These are phyloP conservation scores for Acer saccharum DNA, from an alignment of 345 rosid genomes.

Conservation along the genomic window DNA sequence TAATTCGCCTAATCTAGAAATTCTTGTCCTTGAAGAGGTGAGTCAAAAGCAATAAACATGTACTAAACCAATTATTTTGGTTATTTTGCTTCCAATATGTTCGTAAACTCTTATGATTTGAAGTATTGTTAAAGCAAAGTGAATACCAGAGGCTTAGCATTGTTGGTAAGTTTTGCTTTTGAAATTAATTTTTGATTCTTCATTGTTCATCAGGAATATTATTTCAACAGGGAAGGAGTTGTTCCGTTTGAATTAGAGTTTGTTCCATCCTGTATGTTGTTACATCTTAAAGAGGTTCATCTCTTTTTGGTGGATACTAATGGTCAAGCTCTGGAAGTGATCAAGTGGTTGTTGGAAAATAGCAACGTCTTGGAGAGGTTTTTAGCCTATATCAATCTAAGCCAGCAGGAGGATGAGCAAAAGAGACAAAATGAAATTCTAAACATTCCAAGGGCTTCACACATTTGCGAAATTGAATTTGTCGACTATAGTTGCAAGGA, in stretches of 20 bases:
- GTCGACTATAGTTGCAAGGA: not conserved
- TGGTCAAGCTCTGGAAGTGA: not conserved
- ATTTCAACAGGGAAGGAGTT: too few relatives aligned
- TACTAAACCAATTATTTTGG: too few relatives aligned
- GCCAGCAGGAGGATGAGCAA: not conserved
- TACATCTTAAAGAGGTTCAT: not conserved
- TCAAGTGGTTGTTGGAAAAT: not conserved
- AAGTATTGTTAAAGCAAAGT: too few relatives aligned
- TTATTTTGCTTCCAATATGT: too few relatives aligned
- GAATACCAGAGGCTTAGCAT: too few relatives aligned
- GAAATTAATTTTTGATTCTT: too few relatives aligned
- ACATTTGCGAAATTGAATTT: not conserved
- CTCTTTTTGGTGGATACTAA: too few relatives aligned
- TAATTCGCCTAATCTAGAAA: not conserved
- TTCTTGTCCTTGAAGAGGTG: not conserved
- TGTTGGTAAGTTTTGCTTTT: too few relatives aligned
- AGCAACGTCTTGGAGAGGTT: not conserved
- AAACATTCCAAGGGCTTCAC: not conserved
- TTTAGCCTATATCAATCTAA: not conserved
- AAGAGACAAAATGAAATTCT: not conserved
- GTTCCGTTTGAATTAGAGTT: not conserved
- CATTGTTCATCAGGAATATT: too few relatives aligned
- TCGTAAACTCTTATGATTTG: not conserved
- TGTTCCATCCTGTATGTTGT: not conserved
- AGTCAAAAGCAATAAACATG: not conserved